phyloP scores from a whole-genome alignment of 768 basidiomycete genomes.

The Porphyrellus cyaneotinctus region DNA sequence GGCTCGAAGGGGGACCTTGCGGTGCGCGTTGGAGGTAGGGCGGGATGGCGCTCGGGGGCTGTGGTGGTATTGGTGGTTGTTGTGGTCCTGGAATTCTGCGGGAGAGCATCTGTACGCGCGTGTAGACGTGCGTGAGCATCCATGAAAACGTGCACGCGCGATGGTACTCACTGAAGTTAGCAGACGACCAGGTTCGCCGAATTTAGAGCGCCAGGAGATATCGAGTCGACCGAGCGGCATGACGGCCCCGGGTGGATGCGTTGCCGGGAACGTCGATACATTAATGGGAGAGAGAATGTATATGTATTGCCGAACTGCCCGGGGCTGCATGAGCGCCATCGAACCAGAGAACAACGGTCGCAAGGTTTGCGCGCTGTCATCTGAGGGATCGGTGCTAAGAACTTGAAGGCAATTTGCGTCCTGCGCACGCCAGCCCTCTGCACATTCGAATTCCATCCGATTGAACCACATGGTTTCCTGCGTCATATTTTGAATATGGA shows the following conservation, averaged over 20 bases:
- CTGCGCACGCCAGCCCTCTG: constrained; percentile 58
- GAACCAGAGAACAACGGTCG: constrained; percentile 54
- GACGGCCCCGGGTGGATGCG: constrained; percentile 61
- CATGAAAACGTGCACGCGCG: background rate
- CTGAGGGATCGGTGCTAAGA: background rate
- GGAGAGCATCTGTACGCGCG: constrained; percentile 56
- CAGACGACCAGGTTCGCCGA: constrained; percentile 82
- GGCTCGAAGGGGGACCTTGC: constrained; percentile 33
- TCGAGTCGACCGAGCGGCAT: constrained; percentile 85
- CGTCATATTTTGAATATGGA: constrained; percentile 88
- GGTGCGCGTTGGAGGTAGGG: constrained; percentile 64
- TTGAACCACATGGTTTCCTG: constrained; percentile 75
- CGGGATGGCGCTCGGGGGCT: constrained; percentile 69
- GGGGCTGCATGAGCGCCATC: constrained; percentile 73
- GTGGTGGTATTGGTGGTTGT: constrained; percentile 28
- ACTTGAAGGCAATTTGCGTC: constrained; percentile 46
- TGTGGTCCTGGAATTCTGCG: constrained; percentile 64
- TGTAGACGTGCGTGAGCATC: background rate
- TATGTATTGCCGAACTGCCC: constrained; percentile 83
- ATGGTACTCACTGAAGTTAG: constrained; percentile 62
- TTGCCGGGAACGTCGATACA: constrained; percentile 41
- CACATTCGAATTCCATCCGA: constrained; percentile 72
- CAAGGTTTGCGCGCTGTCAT: constrained; percentile 17
- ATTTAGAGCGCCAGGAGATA: constrained; percentile 81
- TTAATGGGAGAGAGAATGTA: constrained; percentile 66